These are phyloP conservation scores for Neurospora africana DNA, from an alignment of 495 filamentous ascomycete genomes.

Conservation along the genomic window DNA sequence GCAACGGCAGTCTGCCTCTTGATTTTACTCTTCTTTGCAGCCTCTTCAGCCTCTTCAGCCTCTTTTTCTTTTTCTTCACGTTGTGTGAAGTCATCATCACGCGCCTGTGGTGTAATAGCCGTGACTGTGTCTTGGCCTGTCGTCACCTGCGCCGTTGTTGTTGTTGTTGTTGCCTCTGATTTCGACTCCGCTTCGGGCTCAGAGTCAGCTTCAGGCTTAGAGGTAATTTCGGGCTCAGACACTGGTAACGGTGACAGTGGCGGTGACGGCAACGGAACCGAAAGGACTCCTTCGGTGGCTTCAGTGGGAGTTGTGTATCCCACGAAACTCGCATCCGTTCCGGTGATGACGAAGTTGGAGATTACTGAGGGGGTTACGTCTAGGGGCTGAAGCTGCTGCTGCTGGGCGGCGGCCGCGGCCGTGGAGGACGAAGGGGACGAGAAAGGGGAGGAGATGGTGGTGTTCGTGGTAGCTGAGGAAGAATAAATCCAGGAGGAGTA, in stretches of 20 bases:
- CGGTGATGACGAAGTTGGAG: not conserved
- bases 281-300: not conserved
- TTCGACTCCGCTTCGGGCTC: not conserved
- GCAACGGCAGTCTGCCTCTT: not conserved
- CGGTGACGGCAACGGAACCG: not conserved
- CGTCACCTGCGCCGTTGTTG: not conserved
- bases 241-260: not conserved
- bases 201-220: not conserved
- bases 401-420: not conserved
- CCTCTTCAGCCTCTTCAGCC: not conserved
- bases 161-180: not conserved
- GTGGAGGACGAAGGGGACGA: not conserved
- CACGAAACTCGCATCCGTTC: not conserved
- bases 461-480: not conserved
- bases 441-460: not conserved
- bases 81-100: not conserved
- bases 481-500: not conserved
- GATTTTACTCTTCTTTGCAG: not conserved
- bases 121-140: not conserved
- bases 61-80: not conserved
- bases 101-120: not conserved
- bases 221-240: not conserved
- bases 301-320: not conserved
- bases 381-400: not conserved
- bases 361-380: not conserved